A percentile compares a stretch with the other conserved stretches of the same genome.
phyloP scores from a whole-genome alignment of 176 grass and related monocot species.

The Phragmites australis region DNA sequence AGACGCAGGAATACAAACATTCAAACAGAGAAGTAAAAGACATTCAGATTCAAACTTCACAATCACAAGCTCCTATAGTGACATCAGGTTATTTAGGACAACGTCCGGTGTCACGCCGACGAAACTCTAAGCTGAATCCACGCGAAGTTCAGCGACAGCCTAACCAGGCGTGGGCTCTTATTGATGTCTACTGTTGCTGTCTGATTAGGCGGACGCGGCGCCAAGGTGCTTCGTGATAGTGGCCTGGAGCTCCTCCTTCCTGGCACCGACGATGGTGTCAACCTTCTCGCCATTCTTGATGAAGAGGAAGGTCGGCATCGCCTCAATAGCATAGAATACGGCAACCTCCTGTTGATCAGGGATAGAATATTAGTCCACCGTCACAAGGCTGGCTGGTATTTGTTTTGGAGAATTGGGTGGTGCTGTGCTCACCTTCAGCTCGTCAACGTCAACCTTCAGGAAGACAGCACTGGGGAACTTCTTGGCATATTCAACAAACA shows the following conservation, averaged over 20 bases:
- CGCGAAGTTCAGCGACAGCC: not conserved
- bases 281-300: slow-evolving; percentile 44
- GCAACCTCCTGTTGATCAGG: slow-evolving; percentile 40
- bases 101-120: no score
- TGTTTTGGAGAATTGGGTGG: not conserved
- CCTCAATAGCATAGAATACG: slow-evolving; percentile 35
- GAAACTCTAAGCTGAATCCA: not conserved
- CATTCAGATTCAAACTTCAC: not conserved
- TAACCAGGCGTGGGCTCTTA: slow-evolving; percentile 31
- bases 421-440: slow-evolving; percentile 52
- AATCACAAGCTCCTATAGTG: not conserved
- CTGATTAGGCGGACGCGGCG: slow-evolving; percentile 9
- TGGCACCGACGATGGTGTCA: slow-evolving; percentile 46
- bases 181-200: not conserved
- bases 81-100: not conserved
- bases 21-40: no score
- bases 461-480: slow-evolving; percentile 50
- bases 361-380: not conserved
- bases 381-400: no score
- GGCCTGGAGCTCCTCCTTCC: slow-evolving; percentile 42
- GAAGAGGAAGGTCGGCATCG: slow-evolving; percentile 70
- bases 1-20: no score
- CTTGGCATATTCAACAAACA: slow-evolving; percentile 57
- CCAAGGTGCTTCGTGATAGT: slow-evolving; percentile 20
- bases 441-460: slow-evolving; percentile 76